Percentiles rank a stretch among this genome's conserved stretches.
Evolutionary conservation across 768 basidiomycete species (phyloP).

Genomic region (Amanita phalloides): DNA sequence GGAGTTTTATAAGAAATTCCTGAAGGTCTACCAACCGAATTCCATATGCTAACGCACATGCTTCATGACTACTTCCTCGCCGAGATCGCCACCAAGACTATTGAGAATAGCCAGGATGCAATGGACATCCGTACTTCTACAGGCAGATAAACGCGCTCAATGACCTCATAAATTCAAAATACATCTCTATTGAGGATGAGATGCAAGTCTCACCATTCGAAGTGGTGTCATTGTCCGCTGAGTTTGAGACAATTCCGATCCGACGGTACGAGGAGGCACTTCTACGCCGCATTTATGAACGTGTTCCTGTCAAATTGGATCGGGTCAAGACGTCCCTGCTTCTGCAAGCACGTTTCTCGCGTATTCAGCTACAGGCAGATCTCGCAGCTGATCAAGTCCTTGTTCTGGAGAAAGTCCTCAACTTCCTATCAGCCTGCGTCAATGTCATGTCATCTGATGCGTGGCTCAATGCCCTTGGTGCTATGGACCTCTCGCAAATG

Average conservation of each 20-base stretch:
- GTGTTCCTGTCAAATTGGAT: conserved; percentile 92
- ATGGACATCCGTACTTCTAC: conserved; percentile 97
- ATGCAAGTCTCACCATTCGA: conserved; percentile 90
- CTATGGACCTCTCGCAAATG: conserved; percentile 99
- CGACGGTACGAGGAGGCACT: conserved; percentile 85
- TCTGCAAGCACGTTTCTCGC: conserved; percentile 93
- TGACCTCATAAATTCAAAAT: conserved; percentile 91
- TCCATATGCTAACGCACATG: conserved; percentile 79
- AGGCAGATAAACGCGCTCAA: conserved; percentile 84
- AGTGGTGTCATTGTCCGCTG: conserved; percentile 93
- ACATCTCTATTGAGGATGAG: conserved; percentile 89
- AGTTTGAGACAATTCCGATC: conserved; percentile 93
- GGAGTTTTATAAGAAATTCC: conserved; percentile 98
- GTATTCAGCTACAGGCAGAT: conserved; percentile 86
- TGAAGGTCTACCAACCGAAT: conserved; percentile 99
- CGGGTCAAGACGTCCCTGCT: conserved; percentile 87
- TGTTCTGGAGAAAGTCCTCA: conserved; percentile 85
- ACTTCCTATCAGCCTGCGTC: conserved; percentile 87
- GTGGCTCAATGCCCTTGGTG: conserved; percentile 87
- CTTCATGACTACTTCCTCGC: conserved; percentile 97
- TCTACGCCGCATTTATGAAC: conserved; percentile 86
- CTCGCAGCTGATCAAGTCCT: conserved; percentile 85
- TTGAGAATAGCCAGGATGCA: conserved; percentile 98
- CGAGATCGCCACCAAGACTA: conserved; percentile 96
- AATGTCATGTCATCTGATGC: conserved; percentile 98